These are phyloP conservation scores for Monilinia aucupariae DNA, from an alignment of 2,329 filamentous ascomycete genomes.

Conservation along the genomic window DNA sequence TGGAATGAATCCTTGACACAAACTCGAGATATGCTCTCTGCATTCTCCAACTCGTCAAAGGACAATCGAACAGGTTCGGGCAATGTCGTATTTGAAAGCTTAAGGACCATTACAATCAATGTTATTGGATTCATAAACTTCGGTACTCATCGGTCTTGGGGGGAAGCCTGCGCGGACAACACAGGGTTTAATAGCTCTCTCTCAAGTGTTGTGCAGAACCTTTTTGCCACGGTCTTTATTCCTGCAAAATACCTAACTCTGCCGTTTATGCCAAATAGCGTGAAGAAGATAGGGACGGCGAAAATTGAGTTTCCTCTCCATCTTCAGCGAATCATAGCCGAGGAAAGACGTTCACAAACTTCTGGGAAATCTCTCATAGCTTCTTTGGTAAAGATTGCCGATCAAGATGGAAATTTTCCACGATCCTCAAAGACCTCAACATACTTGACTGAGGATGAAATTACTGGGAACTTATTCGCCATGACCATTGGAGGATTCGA, in stretches of 20 bases:
- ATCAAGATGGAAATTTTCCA: conserved; percentile 5
- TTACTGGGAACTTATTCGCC: conserved; percentile 18
- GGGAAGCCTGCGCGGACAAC: not conserved
- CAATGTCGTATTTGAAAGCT: conserved; percentile 24
- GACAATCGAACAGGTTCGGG: conserved; percentile 29
- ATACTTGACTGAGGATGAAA: conserved; percentile 18
- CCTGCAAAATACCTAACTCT: not conserved
- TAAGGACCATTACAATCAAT: conserved; percentile 45
- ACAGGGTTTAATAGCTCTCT: conserved; percentile 10
- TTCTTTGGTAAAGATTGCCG: conserved; percentile 8
- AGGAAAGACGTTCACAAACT: conserved; percentile 18
- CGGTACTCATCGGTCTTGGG: conserved; percentile 27
- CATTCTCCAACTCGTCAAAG: conserved; percentile 29
- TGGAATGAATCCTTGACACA: conserved; percentile 37
- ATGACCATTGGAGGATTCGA: conserved; percentile 45
- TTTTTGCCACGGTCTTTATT: conserved; percentile 6
- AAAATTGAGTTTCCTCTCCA: conserved; percentile 2
- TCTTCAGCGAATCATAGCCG: not conserved
- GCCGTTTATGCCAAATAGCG: not conserved
- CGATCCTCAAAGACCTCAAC: conserved; percentile 1
- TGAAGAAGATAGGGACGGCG: not conserved
- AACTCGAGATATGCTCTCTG: conserved; percentile 31
- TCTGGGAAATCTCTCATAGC: conserved; percentile 14
- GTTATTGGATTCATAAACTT: conserved; percentile 49
- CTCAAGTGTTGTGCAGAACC: not conserved